Percentiles rank a stretch among this genome's conserved stretches.
Conservation (phyloP, 352 stramenopile genomes). For the Phytophthora podocarpi region DNA sequence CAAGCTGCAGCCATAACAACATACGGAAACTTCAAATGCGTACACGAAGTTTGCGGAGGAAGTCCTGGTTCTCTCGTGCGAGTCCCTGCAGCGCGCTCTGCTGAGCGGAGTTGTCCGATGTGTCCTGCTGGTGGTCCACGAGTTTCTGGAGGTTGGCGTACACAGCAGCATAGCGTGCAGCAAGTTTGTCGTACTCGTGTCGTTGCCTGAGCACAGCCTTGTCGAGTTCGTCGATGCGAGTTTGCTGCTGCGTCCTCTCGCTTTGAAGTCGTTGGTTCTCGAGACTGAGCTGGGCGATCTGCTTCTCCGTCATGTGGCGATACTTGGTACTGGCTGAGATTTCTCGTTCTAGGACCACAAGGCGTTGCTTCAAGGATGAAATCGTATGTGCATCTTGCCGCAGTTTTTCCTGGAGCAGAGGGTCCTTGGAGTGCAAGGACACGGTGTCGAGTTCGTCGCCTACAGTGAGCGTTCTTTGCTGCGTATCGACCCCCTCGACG, state of each 20-base stretch:
- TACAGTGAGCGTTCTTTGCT: background rate
- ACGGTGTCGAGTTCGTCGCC: background rate
- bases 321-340: constrained; percentile 25
- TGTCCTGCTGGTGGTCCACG: constrained; percentile 36
- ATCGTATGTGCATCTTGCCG: constrained; percentile 47
- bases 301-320: constrained; percentile 44
- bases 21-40: too few relatives aligned
- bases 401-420: constrained; percentile 28
- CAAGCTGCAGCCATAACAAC: too few relatives aligned
- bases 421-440: constrained; percentile 12
- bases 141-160: constrained; percentile 69
- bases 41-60: constrained; percentile 62
- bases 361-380: constrained; percentile 48
- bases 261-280: constrained; percentile 48
- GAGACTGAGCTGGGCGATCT: constrained; percentile 35
- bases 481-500: background rate
- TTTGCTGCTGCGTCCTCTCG: constrained; percentile 44
- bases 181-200: constrained; percentile 73
- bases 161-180: constrained; percentile 53
- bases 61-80: constrained; percentile 73
- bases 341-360: constrained; percentile 56
- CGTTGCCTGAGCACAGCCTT: constrained; percentile 53
- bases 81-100: constrained; percentile 64
- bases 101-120: constrained; percentile 14
- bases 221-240: constrained; percentile 53